Conservation (phyloP, 208 protist species). For the Leptomonas pyrrhocoris region DNA sequence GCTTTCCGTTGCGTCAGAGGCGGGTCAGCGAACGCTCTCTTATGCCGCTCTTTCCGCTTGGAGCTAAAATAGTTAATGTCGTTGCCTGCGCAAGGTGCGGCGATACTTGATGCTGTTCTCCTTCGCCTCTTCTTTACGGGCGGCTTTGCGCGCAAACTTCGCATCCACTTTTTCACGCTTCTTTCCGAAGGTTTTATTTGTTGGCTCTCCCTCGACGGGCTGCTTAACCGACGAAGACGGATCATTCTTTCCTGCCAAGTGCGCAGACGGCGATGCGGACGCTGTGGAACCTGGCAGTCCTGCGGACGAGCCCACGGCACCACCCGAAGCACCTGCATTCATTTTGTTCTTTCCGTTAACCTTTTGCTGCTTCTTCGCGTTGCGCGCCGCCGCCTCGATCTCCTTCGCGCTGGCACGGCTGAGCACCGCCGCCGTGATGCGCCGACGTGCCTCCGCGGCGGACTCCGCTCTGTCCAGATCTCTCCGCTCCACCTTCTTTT, state of each 20-base stretch:
- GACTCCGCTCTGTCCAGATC: slow-evolving; percentile 36
- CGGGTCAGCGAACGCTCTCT: too few species aligned
- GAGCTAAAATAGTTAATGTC: slow-evolving; percentile 1
- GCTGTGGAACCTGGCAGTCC: background rate
- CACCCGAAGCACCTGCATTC: background rate
- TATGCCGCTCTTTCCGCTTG: too few species aligned
- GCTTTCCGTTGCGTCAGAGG: too few species aligned
- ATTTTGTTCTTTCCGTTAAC: slow-evolving; percentile 9
- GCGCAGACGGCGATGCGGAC: background rate
- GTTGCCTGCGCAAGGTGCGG: slow-evolving; percentile 27
- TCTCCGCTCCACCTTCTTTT: slow-evolving; percentile 8
- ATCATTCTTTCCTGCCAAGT: background rate
- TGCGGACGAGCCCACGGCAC: background rate
- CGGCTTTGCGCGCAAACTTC: slow-evolving; percentile 42
- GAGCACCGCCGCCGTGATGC: slow-evolving; percentile 67
- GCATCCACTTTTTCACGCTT: slow-evolving; percentile 36
- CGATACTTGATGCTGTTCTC: slow-evolving; percentile 35
- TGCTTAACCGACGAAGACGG: background rate
- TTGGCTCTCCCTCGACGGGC: background rate
- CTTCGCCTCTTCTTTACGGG: slow-evolving; percentile 39
- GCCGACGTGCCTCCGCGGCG: slow-evolving; percentile 50
- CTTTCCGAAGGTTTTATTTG: slow-evolving; percentile 12
- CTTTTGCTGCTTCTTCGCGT: slow-evolving; percentile 28
- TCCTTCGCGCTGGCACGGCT: slow-evolving; percentile 72
- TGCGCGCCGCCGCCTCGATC: slow-evolving; percentile 36